Evolutionary conservation across 1,284 basidiomycete species (phyloP).

Genomic region (Xanthoconium separans): DNA sequence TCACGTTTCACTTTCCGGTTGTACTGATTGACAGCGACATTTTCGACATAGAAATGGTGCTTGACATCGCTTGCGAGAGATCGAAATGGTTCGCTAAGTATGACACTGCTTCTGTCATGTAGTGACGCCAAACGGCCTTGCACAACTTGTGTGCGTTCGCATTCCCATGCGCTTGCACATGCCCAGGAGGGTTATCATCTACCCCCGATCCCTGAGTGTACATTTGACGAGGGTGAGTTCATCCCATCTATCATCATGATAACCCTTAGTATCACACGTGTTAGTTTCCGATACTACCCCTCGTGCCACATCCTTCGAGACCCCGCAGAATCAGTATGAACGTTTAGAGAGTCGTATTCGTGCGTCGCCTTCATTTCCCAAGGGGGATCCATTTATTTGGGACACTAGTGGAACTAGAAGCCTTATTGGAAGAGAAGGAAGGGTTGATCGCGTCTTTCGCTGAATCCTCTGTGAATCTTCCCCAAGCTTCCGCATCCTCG

Average conservation of each 20-base stretch:
- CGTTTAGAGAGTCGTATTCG: slow-evolving; percentile 64
- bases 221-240: slow-evolving; percentile 59
- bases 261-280: neutral
- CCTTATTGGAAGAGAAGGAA: slow-evolving; percentile 41
- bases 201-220: slow-evolving; percentile 59
- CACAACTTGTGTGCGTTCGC: slow-evolving; percentile 66
- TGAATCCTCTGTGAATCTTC: slow-evolving; percentile 8
- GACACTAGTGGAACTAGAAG: slow-evolving; percentile 60
- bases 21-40: neutral
- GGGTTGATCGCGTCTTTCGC: slow-evolving; percentile 8
- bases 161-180: slow-evolving; percentile 56
- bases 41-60: slow-evolving; percentile 59
- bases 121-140: slow-evolving; percentile 72
- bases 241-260: neutral
- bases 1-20: slow-evolving; percentile 2
- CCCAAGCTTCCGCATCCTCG: neutral
- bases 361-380: slow-evolving; percentile 36
- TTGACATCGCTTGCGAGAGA: slow-evolving; percentile 18
- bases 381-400: neutral
- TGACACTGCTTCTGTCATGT: neutral
- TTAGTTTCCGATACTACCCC: slow-evolving; percentile 7
- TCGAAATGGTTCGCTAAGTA: slow-evolving; percentile 4
- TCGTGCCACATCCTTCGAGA: slow-evolving; percentile 35
- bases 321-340: slow-evolving; percentile 59
- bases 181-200: slow-evolving; percentile 51